phyloP scores from a whole-genome alignment of 2,329 filamentous ascomycete genomes.

The Cryphonectria radicalis region DNA sequence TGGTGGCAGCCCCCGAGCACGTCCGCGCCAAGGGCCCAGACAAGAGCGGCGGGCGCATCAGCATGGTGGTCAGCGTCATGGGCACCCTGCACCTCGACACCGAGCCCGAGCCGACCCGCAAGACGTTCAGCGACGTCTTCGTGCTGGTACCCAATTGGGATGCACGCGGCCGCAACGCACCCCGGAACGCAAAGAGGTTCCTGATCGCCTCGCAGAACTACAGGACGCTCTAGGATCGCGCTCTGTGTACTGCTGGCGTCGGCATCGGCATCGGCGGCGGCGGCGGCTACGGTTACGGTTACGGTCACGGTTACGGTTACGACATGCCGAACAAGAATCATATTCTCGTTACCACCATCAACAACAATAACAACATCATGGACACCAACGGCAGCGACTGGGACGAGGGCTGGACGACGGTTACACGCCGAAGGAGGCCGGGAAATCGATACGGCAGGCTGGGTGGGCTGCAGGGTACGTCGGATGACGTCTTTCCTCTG shows the following conservation, averaged over 20 bases:
- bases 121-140: conserved; percentile 79
- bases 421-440: background rate
- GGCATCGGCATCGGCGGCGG: background rate
- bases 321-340: background rate
- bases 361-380: background rate
- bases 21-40: conserved; percentile 41
- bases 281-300: background rate
- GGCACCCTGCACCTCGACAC: conserved; percentile 73
- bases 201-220: conserved; percentile 76
- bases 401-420: background rate
- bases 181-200: conserved; percentile 57
- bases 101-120: conserved; percentile 63
- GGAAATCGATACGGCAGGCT: background rate
- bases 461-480: background rate
- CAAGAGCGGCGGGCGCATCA: conserved; percentile 63
- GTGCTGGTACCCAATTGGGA: conserved; percentile 80
- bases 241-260: background rate
- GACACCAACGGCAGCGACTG: background rate
- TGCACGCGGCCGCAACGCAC: conserved; percentile 55
- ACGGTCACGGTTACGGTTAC: background rate
- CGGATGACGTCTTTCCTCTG: conserved; percentile 5
- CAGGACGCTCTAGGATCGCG: conserved; percentile 51
- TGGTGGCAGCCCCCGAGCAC: conserved; percentile 57
- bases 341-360: background rate
- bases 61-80: conserved; percentile 73